phyloP scores from a whole-genome alignment of 257 asterid species.

The Jacaranda mimosifolia region DNA sequence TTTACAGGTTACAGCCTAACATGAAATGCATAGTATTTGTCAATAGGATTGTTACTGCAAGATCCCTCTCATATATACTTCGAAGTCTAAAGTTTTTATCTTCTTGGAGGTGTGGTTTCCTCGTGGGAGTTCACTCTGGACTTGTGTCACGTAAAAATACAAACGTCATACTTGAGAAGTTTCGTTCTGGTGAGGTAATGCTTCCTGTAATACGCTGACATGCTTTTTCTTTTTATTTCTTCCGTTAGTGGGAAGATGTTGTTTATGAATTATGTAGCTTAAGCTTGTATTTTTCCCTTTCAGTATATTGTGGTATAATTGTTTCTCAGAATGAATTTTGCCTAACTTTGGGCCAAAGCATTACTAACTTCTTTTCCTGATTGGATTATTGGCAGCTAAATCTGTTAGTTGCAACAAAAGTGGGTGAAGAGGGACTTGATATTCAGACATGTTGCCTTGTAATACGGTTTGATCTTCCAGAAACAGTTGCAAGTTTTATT shows the following conservation, averaged over 20 bases:
- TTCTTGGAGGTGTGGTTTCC: constrained; percentile 87
- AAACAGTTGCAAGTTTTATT: constrained; percentile 96
- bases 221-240: constrained; percentile 26
- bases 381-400: constrained; percentile 70
- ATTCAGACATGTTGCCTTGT: constrained; percentile 99
- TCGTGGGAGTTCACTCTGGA: constrained; percentile 89
- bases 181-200: constrained; percentile 93
- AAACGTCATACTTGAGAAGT: constrained; percentile 73
- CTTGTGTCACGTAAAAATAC: constrained; percentile 75
- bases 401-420: constrained; percentile 96
- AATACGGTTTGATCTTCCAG: constrained; percentile 98
- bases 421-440: constrained; percentile 99
- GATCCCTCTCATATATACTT: constrained; percentile 77
- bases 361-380: constrained; percentile 26
- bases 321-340: constrained; percentile 21
- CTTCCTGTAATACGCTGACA: constrained; percentile 25
- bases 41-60: constrained; percentile 91
- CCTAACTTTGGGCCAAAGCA: constrained; percentile 4
- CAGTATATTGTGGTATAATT: constrained; percentile 24
- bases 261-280: constrained; percentile 27
- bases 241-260: not conserved
- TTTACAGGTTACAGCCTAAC: constrained; percentile 80
- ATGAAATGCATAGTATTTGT: constrained; percentile 96
- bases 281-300: constrained; percentile 18
- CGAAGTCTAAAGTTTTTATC: constrained; percentile 67